A percentile compares a stretch with the other conserved stretches of the same genome.
phyloP scores from a whole-genome alignment of 257 asterid genomes.

The Misopates orontium region DNA sequence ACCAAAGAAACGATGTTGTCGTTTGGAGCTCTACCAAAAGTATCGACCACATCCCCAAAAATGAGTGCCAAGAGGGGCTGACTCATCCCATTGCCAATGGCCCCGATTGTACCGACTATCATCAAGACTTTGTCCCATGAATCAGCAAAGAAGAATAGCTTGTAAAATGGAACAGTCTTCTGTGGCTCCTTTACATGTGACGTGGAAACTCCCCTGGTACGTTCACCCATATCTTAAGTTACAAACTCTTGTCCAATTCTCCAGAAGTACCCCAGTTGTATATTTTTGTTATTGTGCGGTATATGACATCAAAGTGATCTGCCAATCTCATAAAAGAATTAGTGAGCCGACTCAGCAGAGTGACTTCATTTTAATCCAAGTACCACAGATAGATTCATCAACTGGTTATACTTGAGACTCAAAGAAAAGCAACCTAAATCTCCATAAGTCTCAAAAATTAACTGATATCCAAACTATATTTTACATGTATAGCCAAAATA shows the following conservation, averaged over 20 bases:
- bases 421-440: background rate
- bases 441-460: no score
- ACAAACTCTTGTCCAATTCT: background rate
- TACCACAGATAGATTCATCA: background rate
- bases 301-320: slow-evolving; percentile 11
- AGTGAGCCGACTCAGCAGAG: slow-evolving; percentile 1
- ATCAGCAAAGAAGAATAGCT: slow-evolving; percentile 51
- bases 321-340: background rate
- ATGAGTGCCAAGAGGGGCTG: slow-evolving; percentile 37
- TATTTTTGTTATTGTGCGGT: background rate
- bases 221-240: slow-evolving; percentile 17
- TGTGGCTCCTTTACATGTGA: slow-evolving; percentile 9
- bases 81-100: slow-evolving; percentile 42
- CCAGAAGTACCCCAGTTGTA: background rate
- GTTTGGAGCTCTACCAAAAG: slow-evolving; percentile 32
- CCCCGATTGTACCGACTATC: slow-evolving; percentile 44
- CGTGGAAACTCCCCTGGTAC: slow-evolving; percentile 7
- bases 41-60: slow-evolving; percentile 36
- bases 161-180: slow-evolving; percentile 30
- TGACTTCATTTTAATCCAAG: background rate
- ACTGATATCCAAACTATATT: background rate
- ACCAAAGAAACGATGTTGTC: slow-evolving; percentile 22
- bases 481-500: no score
- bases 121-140: slow-evolving; percentile 40
- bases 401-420: background rate